phyloP scores from a whole-genome alignment of 805 yeast genomes.

The Ogataea henricii region DNA sequence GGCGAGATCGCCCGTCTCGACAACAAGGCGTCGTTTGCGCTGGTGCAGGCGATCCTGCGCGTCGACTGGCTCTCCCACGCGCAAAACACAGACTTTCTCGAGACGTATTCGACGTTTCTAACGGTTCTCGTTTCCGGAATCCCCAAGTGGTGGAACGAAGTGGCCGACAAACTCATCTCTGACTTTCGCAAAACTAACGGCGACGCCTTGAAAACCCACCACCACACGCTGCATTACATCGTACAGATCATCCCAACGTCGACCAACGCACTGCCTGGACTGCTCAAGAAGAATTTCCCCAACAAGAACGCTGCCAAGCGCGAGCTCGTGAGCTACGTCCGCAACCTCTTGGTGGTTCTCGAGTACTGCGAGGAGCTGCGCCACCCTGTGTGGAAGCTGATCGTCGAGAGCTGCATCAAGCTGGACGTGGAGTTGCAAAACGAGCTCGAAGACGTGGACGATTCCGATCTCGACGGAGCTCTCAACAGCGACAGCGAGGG shows the following conservation, averaged over 20 bases:
- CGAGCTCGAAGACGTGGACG: conserved; percentile 82
- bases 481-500: conserved; percentile 38
- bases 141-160: conserved; percentile 89
- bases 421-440: conserved; percentile 91
- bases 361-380: conserved; percentile 77
- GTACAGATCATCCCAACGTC: conserved; percentile 81
- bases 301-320: conserved; percentile 66
- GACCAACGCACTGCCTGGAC: conserved; percentile 59
- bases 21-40: conserved; percentile 48
- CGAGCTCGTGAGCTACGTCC: conserved; percentile 61
- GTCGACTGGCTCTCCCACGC: conserved; percentile 63
- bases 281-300: conserved; percentile 68
- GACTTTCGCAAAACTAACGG: conserved; percentile 48
- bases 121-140: conserved; percentile 78
- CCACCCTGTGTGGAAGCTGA: conserved; percentile 73
- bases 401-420: conserved; percentile 78
- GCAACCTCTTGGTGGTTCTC: conserved; percentile 59
- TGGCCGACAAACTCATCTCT: conserved; percentile 64
- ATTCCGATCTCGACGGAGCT: conserved; percentile 59
- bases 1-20: conserved; percentile 71
- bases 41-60: conserved; percentile 63
- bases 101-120: conserved; percentile 68
- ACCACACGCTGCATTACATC: conserved; percentile 63
- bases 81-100: conserved; percentile 39
- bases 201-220: conserved; percentile 46